Evolutionary conservation across 1,284 basidiomycete genomes (phyloP).

Genomic region (Austropuccinia psidii): DNA sequence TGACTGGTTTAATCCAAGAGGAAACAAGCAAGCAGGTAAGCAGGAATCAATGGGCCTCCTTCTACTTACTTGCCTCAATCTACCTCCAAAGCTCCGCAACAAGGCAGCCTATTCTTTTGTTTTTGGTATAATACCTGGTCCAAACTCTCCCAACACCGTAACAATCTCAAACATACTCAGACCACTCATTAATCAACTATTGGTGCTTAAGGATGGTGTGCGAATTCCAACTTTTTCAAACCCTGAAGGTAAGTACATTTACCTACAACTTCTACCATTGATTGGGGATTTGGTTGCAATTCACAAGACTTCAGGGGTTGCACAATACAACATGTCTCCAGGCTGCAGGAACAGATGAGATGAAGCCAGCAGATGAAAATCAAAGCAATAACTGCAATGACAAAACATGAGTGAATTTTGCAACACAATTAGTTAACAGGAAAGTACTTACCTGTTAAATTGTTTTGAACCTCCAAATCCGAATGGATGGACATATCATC

Average conservation of each 20-base stretch:
- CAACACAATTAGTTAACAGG: too few relatives aligned
- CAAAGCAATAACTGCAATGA: too few relatives aligned
- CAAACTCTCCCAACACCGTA: neutral
- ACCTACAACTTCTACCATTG: too few relatives aligned
- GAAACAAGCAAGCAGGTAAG: neutral
- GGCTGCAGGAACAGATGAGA: too few relatives aligned
- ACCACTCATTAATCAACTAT: neutral
- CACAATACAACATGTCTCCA: too few relatives aligned
- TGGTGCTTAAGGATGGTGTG: neutral
- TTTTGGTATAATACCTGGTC: neutral
- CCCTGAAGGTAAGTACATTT: too few relatives aligned
- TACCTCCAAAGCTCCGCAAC: neutral
- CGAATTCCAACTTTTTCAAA: neutral
- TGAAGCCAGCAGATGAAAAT: too few relatives aligned
- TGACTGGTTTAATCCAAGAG: slow-evolving; percentile 29
- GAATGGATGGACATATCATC: too few relatives aligned
- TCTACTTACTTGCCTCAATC: neutral
- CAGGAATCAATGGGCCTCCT: neutral
- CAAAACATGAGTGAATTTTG: too few relatives aligned
- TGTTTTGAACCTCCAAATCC: too few relatives aligned
- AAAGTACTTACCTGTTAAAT: too few relatives aligned
- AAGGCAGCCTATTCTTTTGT: slow-evolving; percentile 1
- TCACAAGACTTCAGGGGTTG: neutral
- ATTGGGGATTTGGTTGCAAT: slow-evolving; percentile 12
- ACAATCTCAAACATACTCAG: neutral